phyloP scores from a whole-genome alignment of 768 basidiomycete genomes.

The Tricholoma furcatifolium region DNA sequence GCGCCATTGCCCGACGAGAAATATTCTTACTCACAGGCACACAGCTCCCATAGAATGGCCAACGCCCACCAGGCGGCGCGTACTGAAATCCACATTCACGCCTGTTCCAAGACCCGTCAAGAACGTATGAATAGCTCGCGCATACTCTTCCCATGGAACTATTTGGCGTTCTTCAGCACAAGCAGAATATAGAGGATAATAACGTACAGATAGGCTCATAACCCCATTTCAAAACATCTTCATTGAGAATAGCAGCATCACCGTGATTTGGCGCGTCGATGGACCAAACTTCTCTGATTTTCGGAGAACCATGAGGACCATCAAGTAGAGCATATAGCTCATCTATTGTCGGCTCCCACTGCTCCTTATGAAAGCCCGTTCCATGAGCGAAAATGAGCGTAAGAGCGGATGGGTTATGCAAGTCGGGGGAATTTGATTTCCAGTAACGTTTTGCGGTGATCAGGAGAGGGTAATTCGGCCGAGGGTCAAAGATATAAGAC shows the following conservation, averaged over 20 bases:
- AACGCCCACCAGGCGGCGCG: slow-evolving; percentile 46
- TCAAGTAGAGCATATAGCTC: slow-evolving; percentile 36
- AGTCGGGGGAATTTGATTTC: slow-evolving; percentile 30
- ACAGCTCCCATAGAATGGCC: slow-evolving; percentile 58
- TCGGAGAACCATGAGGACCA: slow-evolving; percentile 17
- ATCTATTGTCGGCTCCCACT: slow-evolving; percentile 57
- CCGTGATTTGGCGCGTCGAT: slow-evolving; percentile 58
- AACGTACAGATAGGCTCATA: slow-evolving; percentile 42
- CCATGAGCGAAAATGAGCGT: slow-evolving; percentile 54
- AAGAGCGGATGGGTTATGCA: slow-evolving; percentile 35
- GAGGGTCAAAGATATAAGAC: slow-evolving; percentile 49
- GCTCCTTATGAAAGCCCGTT: slow-evolving; percentile 55
- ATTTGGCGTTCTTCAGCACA: neutral
- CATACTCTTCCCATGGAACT: slow-evolving; percentile 59
- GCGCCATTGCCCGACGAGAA: neutral
- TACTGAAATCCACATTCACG: slow-evolving; percentile 46
- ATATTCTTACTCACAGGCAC: slow-evolving; percentile 34
- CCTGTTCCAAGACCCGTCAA: slow-evolving; percentile 47
- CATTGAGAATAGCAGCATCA: slow-evolving; percentile 49
- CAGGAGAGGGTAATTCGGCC: slow-evolving; percentile 47
- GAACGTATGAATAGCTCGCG: slow-evolving; percentile 44
- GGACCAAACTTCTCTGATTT: slow-evolving; percentile 48
- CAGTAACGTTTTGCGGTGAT: slow-evolving; percentile 50
- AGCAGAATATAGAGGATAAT: neutral
- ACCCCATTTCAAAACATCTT: slow-evolving; percentile 36